phyloP scores from a whole-genome alignment of 441 rosid genomes.

The Raphanus hybrid region DNA sequence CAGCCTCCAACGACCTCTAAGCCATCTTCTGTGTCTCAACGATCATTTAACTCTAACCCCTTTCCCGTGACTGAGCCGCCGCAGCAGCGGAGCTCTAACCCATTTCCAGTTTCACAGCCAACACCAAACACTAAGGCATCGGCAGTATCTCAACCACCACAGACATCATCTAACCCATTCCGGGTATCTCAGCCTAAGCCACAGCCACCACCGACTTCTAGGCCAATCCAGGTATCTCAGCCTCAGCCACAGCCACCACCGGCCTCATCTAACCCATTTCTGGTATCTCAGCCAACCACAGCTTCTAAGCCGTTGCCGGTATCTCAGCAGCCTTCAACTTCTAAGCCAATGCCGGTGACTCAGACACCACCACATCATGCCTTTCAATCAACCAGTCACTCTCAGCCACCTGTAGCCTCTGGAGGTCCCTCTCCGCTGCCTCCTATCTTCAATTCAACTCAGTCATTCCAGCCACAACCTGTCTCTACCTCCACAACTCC shows the following conservation, averaged over 20 bases:
- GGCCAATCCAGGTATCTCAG: not conserved
- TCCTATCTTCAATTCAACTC: constrained; percentile 22
- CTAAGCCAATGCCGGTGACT: not conserved
- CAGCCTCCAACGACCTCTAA: not conserved
- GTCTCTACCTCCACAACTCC: constrained; percentile 20
- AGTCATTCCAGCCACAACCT: constrained; percentile 20
- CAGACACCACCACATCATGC: constrained; percentile 6
- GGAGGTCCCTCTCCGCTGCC: constrained; percentile 17
- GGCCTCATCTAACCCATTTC: not conserved
- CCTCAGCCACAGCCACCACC: not conserved
- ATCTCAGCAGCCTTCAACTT: not conserved
- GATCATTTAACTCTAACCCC: not conserved
- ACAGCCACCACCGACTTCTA: not conserved
- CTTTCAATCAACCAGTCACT: constrained; percentile 19
- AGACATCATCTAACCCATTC: not conserved
- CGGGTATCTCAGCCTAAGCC: not conserved
- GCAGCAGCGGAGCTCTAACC: not conserved
- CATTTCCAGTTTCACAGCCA: constrained; percentile 20
- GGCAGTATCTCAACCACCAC: not conserved
- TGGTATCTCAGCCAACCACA: constrained; percentile 19
- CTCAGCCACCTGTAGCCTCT: constrained; percentile 19
- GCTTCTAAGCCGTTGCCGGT: constrained; percentile 7
- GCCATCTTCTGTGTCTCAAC: not conserved
- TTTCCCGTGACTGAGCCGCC: constrained; percentile 9
- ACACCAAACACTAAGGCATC: not conserved